A percentile compares a stretch with the other conserved stretches of the same genome.
Evolutionary conservation across 108 stramenopile species (phyloP).

Genomic region (Aurantiochytrium sp.): DNA sequence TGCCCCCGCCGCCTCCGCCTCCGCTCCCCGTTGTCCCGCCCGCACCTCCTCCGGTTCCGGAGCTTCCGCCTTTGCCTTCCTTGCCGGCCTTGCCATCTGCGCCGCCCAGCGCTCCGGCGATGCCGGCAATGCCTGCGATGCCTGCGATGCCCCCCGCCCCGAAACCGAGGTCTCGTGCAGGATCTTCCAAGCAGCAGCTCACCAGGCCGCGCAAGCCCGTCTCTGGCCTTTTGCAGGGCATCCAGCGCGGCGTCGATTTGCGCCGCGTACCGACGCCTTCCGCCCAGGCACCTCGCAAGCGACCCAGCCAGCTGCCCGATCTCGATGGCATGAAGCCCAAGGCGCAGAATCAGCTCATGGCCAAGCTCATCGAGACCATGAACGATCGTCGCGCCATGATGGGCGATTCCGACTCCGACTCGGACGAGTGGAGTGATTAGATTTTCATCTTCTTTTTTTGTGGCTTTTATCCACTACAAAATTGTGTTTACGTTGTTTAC

Average conservation of each 20-base stretch:
- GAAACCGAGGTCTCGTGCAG: background rate
- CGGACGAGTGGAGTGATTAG: background rate
- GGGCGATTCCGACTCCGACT: background rate
- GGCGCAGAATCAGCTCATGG: conserved; percentile 17
- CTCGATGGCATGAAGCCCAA: background rate
- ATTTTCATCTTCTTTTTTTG: background rate
- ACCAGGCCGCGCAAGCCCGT: no score
- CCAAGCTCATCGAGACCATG: conserved; percentile 7
- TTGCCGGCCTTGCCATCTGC: background rate
- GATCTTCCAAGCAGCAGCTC: background rate
- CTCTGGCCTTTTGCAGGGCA: background rate
- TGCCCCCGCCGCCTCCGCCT: background rate
- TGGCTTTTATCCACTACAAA: background rate
- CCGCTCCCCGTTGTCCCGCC: background rate
- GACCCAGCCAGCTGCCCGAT: background rate
- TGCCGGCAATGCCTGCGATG: background rate
- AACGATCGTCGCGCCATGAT: background rate
- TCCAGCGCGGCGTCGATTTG: background rate
- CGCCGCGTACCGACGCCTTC: background rate
- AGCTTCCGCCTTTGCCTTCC: background rate
- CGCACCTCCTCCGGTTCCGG: background rate
- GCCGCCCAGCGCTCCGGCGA: background rate
- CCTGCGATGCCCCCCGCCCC: background rate
- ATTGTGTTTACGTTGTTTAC: background rate
- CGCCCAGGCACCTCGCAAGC: background rate